Conservation (phyloP, 805 yeast species). For the Cyberlindnera samutprakarnensis region DNA sequence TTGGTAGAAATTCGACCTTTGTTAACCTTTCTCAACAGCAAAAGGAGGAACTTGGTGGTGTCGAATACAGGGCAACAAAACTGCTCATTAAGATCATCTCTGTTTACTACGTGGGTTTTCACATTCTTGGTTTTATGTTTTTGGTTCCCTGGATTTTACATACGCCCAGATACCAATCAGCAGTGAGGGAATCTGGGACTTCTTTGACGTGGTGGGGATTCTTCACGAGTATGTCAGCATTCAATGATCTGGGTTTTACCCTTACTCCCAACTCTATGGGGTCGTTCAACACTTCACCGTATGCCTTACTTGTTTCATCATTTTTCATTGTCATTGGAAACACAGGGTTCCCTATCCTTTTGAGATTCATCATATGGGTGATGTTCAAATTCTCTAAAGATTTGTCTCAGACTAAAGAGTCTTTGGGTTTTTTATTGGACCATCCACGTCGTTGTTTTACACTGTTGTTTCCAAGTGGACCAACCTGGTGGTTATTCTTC, state of each 20-base stretch:
- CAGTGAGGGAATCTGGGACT: slow-evolving; percentile 49
- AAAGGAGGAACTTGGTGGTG: slow-evolving; percentile 94
- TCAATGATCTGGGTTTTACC: slow-evolving; percentile 81
- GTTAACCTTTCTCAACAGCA: slow-evolving; percentile 74
- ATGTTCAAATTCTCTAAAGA: slow-evolving; percentile 61
- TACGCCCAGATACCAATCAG: slow-evolving; percentile 32
- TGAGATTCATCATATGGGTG: slow-evolving; percentile 79
- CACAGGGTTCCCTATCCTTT: slow-evolving; percentile 84
- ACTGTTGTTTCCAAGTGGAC: slow-evolving; percentile 79
- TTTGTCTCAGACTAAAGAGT: slow-evolving; percentile 57
- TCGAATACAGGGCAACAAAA: slow-evolving; percentile 87
- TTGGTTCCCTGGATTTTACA: slow-evolving; percentile 56
- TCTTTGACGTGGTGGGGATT: slow-evolving; percentile 91
- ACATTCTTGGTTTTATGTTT: slow-evolving; percentile 43
- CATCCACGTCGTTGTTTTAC: slow-evolving; percentile 98
- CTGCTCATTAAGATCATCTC: slow-evolving; percentile 59
- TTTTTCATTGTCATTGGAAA: slow-evolving; percentile 86
- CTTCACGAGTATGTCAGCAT: slow-evolving; percentile 71
- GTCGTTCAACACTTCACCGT: slow-evolving; percentile 57
- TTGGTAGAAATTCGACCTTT: slow-evolving; percentile 91
- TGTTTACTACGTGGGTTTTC: slow-evolving; percentile 70
- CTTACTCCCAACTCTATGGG: slow-evolving; percentile 76
- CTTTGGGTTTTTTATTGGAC: slow-evolving; percentile 78
- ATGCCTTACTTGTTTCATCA: slow-evolving; percentile 51
- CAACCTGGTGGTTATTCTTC: slow-evolving; percentile 90